Percentiles rank a stretch among this genome's conserved stretches.
phyloP scores from a whole-genome alignment of 345 rosid species.

The Melastoma malabathricum region DNA sequence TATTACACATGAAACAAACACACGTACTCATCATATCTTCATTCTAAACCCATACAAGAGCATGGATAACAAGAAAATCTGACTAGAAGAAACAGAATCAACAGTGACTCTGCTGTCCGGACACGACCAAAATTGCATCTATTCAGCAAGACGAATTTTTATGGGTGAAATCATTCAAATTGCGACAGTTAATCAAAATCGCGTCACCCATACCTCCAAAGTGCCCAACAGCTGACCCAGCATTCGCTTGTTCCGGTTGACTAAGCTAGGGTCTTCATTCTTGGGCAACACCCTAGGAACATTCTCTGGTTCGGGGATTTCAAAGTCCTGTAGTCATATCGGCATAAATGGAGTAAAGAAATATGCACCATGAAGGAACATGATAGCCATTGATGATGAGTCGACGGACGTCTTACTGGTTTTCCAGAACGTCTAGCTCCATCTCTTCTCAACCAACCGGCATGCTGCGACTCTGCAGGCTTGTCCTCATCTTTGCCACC shows the following conservation, averaged over 20 bases:
- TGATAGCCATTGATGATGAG: conserved; percentile 1
- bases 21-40: too few species aligned
- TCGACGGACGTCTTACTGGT: conserved; percentile 24
- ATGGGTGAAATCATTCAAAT: too few species aligned
- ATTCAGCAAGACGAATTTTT: too few species aligned
- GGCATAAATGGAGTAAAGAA: conserved; percentile 3
- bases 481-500: conserved; percentile 23
- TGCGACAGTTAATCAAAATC: background rate
- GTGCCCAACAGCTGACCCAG: conserved; percentile 93
- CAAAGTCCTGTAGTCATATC: conserved; percentile 26
- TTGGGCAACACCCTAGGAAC: conserved; percentile 78
- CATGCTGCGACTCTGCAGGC: conserved; percentile 21
- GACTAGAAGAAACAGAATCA: too few species aligned
- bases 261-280: conserved; percentile 86
- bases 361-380: background rate
- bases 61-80: too few species aligned
- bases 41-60: too few species aligned
- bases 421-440: conserved; percentile 29
- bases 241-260: conserved; percentile 91
- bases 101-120: too few species aligned
- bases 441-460: conserved; percentile 50
- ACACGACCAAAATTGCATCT: too few species aligned
- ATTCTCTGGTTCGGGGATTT: conserved; percentile 38
- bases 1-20: too few species aligned
- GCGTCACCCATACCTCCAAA: conserved; percentile 52